Evolutionary conservation across 1,284 basidiomycete genomes (phyloP), one percentile per base, ranked within the genome.

Genomic region (Mrakiaceae sp.): DNA sequence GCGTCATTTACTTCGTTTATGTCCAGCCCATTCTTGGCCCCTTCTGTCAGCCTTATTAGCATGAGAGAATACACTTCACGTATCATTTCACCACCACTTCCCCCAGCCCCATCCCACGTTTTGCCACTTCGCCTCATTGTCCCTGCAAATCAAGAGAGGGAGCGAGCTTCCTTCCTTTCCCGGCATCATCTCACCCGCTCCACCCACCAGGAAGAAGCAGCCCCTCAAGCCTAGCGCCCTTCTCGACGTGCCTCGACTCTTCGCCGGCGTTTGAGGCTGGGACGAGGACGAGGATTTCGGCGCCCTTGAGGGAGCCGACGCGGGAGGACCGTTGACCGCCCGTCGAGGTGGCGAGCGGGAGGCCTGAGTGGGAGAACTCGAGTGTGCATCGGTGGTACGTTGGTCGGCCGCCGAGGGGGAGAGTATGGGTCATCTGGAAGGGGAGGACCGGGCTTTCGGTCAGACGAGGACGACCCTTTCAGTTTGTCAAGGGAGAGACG

Each of bases 321-420:
- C 87, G 79, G 70, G 86, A 88, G 14, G 87, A 90, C 9, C 88
- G 79, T 72, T 92, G 89, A 0, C 88, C 87, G n/a, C 89, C 89
- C 0, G 89, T 91, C 62, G 85, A 90, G 68, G 79, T 81, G 1
- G 88, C 90, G 62, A 80, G 79, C 63, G 91, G 77, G 3, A 75
- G 68, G 0, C 70, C 69, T 8, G 78, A 79, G 14, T 78, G 72
- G 0, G 72, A 62, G 63, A 58, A 64, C 47, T 27, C 4, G 76
- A 78, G 0, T 80, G 77, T 48, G 77, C 79, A 52, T 90, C 79
- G 44, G 84, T 71, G 0, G 86, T 88, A 11, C 89, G 83, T 73
- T 92, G 90, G 74, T 81, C 81, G 50, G 88, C 72, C 83, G 86
- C 71, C 56, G 47, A 47, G 43, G 12, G 60, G 47, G 55, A 66